phyloP scores from a whole-genome alignment of 2,329 filamentous ascomycete species.

The Pezicula neosporulosa region DNA sequence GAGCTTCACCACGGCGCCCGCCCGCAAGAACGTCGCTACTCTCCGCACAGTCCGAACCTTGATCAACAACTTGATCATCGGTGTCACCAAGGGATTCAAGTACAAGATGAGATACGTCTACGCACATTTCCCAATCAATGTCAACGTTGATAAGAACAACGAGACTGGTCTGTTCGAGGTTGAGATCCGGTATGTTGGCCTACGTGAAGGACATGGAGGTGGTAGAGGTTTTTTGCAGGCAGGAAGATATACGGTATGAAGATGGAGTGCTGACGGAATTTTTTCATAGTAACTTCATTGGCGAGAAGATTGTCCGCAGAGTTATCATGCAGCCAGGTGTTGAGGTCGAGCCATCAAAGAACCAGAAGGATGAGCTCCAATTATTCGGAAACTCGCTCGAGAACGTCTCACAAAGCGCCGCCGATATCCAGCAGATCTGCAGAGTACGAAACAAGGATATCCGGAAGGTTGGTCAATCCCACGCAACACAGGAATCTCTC shows the following conservation, averaged over 20 bases:
- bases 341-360: constrained; percentile 83
- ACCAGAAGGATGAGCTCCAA: constrained; percentile 96
- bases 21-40: constrained; percentile 95
- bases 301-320: constrained; percentile 97
- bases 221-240: not conserved
- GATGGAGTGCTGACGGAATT: constrained; percentile 28
- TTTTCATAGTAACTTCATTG: constrained; percentile 80
- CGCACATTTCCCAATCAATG: constrained; percentile 99
- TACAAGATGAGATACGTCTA: constrained; percentile 99
- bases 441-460: constrained; percentile 99
- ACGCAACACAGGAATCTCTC: not conserved
- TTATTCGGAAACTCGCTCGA: constrained; percentile 93
- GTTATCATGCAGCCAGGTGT: constrained; percentile 89
- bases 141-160: constrained; percentile 95
- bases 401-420: constrained; percentile 94
- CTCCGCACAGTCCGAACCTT: constrained; percentile 96
- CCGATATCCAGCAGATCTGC: constrained; percentile 99
- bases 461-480: constrained; percentile 70
- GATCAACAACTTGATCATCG: constrained; percentile 98
- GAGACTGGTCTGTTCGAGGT: constrained; percentile 87
- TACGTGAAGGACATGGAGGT: not conserved
- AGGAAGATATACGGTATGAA: constrained; percentile 5
- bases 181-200: constrained; percentile 82
- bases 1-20: constrained; percentile 98
- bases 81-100: constrained; percentile 98